phyloP scores from a whole-genome alignment of 306 rosid species.

The Neltuma alba region DNA sequence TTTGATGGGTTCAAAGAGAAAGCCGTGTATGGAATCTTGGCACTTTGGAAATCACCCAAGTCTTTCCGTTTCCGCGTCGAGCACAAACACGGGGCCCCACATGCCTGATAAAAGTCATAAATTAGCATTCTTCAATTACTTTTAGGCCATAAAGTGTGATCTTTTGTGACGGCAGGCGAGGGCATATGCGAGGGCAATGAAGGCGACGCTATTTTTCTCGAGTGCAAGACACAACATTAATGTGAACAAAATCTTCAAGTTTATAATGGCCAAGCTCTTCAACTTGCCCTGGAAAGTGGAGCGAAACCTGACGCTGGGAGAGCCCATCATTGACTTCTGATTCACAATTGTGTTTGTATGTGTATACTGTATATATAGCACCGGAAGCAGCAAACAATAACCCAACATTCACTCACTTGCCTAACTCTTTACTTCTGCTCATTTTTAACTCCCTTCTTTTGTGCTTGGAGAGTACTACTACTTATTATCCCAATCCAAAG shows the following conservation, averaged over 20 bases:
- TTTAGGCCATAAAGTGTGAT: no score
- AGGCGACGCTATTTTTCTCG: conserved; percentile 89
- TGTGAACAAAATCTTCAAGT: conserved; percentile 94
- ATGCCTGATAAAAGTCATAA: conserved; percentile 37
- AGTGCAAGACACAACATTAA: conserved; percentile 96
- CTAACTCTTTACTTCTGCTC: no score
- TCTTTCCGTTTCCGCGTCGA: conserved; percentile 40
- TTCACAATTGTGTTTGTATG: conserved; percentile 8
- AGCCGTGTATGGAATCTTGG: conserved; percentile 26
- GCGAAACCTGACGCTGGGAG: conserved; percentile 80
- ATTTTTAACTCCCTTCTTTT: no score
- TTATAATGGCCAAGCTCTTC: conserved; percentile 87
- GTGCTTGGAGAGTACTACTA: no score
- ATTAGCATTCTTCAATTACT: neutral
- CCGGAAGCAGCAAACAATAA: neutral
- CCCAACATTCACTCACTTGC: conserved; percentile 18
- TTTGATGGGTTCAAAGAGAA: neutral
- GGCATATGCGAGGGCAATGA: conserved; percentile 87
- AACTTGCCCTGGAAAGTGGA: conserved; percentile 89
- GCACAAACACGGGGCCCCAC: conserved; percentile 41
- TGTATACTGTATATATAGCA: conserved; percentile 29
- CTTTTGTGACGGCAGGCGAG: no score
- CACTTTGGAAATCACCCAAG: conserved; percentile 23
- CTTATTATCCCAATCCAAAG: no score
- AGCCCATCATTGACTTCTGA: conserved; percentile 89